These are phyloP conservation scores for Neodidymelliopsis sp. DNA, from an alignment of 2,329 filamentous ascomycete genomes.

Conservation along the genomic window DNA sequence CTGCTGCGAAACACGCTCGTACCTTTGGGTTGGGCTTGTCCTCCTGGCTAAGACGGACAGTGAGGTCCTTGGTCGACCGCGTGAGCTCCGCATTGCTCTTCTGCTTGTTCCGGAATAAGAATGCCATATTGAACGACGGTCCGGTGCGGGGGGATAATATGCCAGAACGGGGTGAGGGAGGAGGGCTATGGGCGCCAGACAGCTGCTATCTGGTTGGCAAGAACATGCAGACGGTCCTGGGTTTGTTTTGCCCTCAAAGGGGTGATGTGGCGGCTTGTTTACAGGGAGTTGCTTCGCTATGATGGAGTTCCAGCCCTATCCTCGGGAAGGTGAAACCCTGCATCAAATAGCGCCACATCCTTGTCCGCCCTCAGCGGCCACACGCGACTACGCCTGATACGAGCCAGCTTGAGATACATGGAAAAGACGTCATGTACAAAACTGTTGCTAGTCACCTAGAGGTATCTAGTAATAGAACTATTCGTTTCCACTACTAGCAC, in stretches of 20 bases:
- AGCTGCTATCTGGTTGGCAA: constrained; percentile 43
- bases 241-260: constrained; percentile 16
- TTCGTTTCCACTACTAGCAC: too few species aligned
- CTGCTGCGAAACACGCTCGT: constrained; percentile 15
- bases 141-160: constrained; percentile 75
- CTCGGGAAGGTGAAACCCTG: constrained; percentile 17
- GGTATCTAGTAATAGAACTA: too few species aligned
- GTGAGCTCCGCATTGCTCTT: constrained; percentile 69
- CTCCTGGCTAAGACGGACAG: constrained; percentile 63
- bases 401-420: not conserved
- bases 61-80: constrained; percentile 68
- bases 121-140: constrained; percentile 65
- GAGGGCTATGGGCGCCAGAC: constrained; percentile 34
- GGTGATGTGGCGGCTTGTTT: constrained; percentile 15
- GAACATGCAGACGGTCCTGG: constrained; percentile 38
- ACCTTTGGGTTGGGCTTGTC: constrained; percentile 67
- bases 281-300: constrained; percentile 22
- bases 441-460: too few species aligned
- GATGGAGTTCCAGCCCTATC: constrained; percentile 12
- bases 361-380: constrained; percentile 14
- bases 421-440: too few species aligned
- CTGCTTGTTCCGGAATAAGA: constrained; percentile 70
- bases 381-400: constrained; percentile 3
- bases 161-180: constrained; percentile 27
- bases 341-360: constrained; percentile 17